Conservation (phyloP, 129 eudicot species). For the Flaveria sonorensis region DNA sequence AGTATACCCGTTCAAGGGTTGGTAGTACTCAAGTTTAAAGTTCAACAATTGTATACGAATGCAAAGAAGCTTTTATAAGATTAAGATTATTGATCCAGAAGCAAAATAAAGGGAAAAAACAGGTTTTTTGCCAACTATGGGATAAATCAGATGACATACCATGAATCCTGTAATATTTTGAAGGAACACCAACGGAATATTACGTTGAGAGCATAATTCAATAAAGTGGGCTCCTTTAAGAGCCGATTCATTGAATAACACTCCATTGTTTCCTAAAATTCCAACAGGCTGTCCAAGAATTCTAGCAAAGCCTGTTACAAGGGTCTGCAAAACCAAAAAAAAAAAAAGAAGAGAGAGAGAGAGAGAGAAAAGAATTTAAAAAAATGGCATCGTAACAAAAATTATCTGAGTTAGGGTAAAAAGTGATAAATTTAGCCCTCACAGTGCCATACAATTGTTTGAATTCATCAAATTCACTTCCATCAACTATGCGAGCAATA, state of each 20-base stretch:
- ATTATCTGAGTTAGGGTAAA: conserved; percentile 24
- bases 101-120: not conserved
- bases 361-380: not conserved
- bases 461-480: conserved; percentile 98
- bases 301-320: conserved; percentile 94
- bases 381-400: not conserved
- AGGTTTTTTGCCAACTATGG: not conserved
- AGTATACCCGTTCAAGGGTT: not conserved
- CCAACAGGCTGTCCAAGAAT: conserved; percentile 92
- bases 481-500: conserved; percentile 93
- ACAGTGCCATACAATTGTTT: conserved; percentile 99
- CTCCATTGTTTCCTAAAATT: conserved; percentile 90
- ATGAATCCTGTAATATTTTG: conserved; percentile 98
- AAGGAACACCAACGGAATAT: conserved; percentile 89
- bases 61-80: conserved; percentile 1
- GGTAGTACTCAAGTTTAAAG: conserved; percentile 6
- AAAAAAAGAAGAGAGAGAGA: too few species aligned
- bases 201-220: conserved; percentile 88
- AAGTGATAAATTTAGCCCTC: conserved; percentile 49
- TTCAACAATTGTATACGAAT: not conserved
- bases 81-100: not conserved
- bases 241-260: conserved; percentile 87
- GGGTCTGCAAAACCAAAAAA: conserved; percentile 61
- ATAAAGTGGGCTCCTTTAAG: conserved; percentile 92
- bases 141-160: conserved; percentile 49